Base-by-base conservation (phyloP, 768 basidiomycete genomes). In the Tephrocybe sp. region DNA sequence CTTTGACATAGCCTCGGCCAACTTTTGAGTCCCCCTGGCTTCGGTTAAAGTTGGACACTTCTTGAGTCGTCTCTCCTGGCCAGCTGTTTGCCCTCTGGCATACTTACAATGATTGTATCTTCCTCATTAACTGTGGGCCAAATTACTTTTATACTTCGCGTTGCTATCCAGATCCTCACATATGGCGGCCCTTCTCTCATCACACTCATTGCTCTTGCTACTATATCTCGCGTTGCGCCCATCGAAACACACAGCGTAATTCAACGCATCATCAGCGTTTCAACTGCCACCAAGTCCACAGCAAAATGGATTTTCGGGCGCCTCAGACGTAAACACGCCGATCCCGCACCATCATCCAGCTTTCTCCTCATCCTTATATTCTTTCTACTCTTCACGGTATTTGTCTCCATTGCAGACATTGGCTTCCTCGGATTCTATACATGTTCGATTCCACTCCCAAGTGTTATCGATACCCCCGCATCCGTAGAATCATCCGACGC, bases 131-230 rank as follows among this genome's bases (percentile, higher is more conserved):
- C 60, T 11, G 52, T 60, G 5, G 60, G 63, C 33, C 60, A 62
- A 50, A 49, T 65, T 34, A 62, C 63, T 3, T 62, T 65, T 35
- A 50, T 62, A 31, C 49, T 65, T 34, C 60, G 63, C 45, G 60
- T 58, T 14, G 54, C 55, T 35, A 59, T 65, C 32, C 63, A 65
- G 42, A 61, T 61, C 32, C 55, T 65, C 2, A 36, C 60, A 3
- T 59, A 58, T 47, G 55, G 50, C 2, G 62, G 62, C 1, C 39
- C 57, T 17, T 52, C 52, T 22, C 52, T 65, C 34, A 46, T 65
- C 16, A 51, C 56, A 20, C 40, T 58, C 43, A 53, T 65, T n/a
- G 46, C 59, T 34, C 40, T 65, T 16, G 59, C 53, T 17, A 55
- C 42, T 34, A 52, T 59, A 6, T 55, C 62, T 4, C 62, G 57